Conservation (phyloP, 1,139 yeast species). For the Eremothecium coryli region DNA sequence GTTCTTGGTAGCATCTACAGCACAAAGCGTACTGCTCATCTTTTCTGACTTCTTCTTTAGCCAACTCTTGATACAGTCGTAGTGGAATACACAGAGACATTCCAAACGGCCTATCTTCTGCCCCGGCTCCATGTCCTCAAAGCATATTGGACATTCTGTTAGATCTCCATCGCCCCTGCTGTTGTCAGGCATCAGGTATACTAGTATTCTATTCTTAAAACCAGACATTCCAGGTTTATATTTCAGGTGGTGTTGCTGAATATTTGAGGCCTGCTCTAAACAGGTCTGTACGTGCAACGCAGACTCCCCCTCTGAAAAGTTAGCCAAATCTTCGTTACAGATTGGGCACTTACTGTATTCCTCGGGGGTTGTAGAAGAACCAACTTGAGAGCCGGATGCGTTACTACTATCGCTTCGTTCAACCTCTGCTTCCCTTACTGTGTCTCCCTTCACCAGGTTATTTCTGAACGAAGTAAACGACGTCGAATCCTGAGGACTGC, state of each 20-base stretch:
- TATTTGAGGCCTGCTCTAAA: constrained; percentile 53
- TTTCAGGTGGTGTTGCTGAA: constrained; percentile 42
- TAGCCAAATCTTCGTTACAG: constrained; percentile 39
- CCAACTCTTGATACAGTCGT: constrained; percentile 85
- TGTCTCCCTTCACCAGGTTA: constrained; percentile 8
- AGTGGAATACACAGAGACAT: constrained; percentile 90
- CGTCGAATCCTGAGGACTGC: background rate
- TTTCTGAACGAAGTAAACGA: background rate
- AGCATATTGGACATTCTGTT: constrained; percentile 84
- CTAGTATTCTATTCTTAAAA: constrained; percentile 68
- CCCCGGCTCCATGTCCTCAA: constrained; percentile 78
- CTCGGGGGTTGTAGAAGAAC: constrained; percentile 13
- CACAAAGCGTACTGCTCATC: constrained; percentile 7
- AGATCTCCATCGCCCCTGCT: constrained; percentile 19
- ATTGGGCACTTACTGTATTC: constrained; percentile 45
- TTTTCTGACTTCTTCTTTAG: constrained; percentile 64
- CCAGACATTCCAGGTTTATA: constrained; percentile 12
- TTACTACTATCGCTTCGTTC: constrained; percentile 9
- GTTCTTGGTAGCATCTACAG: constrained; percentile 11
- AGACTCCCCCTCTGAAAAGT: constrained; percentile 37
- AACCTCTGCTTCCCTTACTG: constrained; percentile 9
- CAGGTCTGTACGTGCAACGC: constrained; percentile 57
- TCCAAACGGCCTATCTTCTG: constrained; percentile 87
- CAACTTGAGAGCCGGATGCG: constrained; percentile 19
- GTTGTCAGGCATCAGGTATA: constrained; percentile 53